A percentile compares a stretch with the other conserved stretches of the same genome.
Evolutionary conservation across 495 filamentous ascomycete genomes (phyloP).

Genomic region (Daldinia childiae): DNA sequence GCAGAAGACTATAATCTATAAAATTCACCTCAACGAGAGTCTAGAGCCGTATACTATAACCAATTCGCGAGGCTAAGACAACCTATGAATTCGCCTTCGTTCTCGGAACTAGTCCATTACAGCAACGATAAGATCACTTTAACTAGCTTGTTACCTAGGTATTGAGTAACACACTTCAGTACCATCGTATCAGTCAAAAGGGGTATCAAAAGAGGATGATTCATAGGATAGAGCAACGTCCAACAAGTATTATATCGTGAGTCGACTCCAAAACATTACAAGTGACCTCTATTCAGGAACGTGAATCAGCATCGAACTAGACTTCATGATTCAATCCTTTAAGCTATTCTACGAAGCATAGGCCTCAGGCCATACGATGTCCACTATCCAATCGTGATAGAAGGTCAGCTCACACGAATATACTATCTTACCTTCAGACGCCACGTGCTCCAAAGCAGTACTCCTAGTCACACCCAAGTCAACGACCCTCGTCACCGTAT

Average conservation of each 20-base stretch:
- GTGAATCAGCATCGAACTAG: background rate
- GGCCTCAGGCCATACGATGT: background rate
- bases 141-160: background rate
- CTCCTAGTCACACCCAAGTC: background rate
- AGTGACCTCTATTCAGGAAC: background rate
- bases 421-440: background rate
- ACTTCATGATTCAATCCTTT: background rate
- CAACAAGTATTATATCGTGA: background rate
- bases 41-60: background rate
- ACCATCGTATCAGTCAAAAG: too few species aligned
- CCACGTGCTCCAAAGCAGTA: background rate
- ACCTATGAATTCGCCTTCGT: background rate
- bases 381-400: background rate
- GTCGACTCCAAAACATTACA: background rate
- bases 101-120: background rate
- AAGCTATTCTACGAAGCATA: background rate
- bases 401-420: background rate
- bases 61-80: too few species aligned
- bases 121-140: background rate
- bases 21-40: background rate
- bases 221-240: background rate
- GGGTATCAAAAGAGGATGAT: background rate
- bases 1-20: background rate
- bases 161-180: background rate
- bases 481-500: background rate